Evolutionary conservation across 495 filamentous ascomycete genomes (phyloP).

Genomic region (Venustampulla echinocandica): DNA sequence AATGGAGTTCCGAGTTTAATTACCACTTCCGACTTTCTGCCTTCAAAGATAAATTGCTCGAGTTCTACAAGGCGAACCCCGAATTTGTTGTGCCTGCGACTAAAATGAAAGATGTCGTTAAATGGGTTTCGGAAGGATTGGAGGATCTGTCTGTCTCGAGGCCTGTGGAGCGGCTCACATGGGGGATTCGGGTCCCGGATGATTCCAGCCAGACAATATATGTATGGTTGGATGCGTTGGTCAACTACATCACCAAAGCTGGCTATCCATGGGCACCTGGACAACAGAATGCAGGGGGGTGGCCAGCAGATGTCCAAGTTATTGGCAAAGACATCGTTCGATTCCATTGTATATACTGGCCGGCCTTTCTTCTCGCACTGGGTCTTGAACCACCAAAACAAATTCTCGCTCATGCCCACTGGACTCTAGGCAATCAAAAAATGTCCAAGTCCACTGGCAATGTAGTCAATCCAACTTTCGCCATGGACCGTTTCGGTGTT

Average conservation of each 20-base stretch:
- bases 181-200: slow-evolving; percentile 85
- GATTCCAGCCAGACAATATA: slow-evolving; percentile 88
- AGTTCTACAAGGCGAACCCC: slow-evolving; percentile 68
- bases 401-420: slow-evolving; percentile 85
- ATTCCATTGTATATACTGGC: slow-evolving; percentile 98
- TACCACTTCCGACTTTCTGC: slow-evolving; percentile 90
- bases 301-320: slow-evolving; percentile 89
- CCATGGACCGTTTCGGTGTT: slow-evolving; percentile 77
- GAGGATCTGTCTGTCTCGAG: slow-evolving; percentile 85
- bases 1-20: slow-evolving; percentile 90
- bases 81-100: slow-evolving; percentile 57
- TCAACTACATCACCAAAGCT: slow-evolving; percentile 85
- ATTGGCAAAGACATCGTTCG: slow-evolving; percentile 94
- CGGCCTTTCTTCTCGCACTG: slow-evolving; percentile 85
- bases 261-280: slow-evolving; percentile 77
- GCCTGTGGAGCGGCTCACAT: slow-evolving; percentile 64
- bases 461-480: slow-evolving; percentile 90
- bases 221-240: slow-evolving; percentile 92
- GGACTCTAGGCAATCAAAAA: slow-evolving; percentile 81
- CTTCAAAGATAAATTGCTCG: slow-evolving; percentile 62
- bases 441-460: slow-evolving; percentile 96
- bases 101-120: slow-evolving; percentile 60
- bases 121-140: slow-evolving; percentile 60
- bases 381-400: slow-evolving; percentile 73
- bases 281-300: slow-evolving; percentile 44